phyloP scores from a whole-genome alignment of 2,329 filamentous ascomycete genomes.

The Fusarium armeniacum region DNA sequence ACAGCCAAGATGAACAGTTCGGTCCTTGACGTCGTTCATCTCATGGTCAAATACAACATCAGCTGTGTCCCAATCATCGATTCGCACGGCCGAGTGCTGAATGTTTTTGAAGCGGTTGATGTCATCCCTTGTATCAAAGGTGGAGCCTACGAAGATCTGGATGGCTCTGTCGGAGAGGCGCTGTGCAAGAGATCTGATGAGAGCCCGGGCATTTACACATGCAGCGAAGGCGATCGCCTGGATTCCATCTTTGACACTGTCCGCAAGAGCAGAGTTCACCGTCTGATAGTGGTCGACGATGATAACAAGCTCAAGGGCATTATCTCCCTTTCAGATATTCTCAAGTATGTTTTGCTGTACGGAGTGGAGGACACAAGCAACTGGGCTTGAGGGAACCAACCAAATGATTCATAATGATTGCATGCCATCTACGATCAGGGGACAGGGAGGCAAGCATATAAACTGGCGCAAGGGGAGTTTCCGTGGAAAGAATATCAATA shows the following conservation, averaged over 20 bases:
- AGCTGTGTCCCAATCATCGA: constrained; percentile 96
- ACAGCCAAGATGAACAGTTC: constrained; percentile 90
- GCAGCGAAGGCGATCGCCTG: constrained; percentile 88
- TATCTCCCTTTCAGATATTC: constrained; percentile 93
- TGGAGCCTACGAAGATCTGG: constrained; percentile 90
- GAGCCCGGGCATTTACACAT: constrained; percentile 97
- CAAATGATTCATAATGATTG: constrained; percentile 45
- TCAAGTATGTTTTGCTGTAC: constrained; percentile 91
- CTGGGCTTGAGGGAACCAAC: constrained; percentile 38
- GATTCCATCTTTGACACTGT: constrained; percentile 98
- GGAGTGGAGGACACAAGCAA: constrained; percentile 71
- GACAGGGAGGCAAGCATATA: constrained; percentile 44
- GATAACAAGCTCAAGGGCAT: constrained; percentile 87
- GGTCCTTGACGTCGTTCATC: constrained; percentile 93
- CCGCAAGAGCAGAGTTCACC: constrained; percentile 92
- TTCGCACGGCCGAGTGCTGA: constrained; percentile 80
- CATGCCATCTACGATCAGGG: constrained; percentile 40
- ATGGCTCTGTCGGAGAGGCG: constrained; percentile 88
- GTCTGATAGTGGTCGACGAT: constrained; percentile 93
- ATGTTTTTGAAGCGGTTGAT: constrained; percentile 98
- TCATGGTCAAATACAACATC: constrained; percentile 93
- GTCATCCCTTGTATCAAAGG: constrained; percentile 97
- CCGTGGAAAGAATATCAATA: constrained; percentile 44
- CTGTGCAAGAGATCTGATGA: constrained; percentile 89
- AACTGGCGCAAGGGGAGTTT: constrained; percentile 46